A percentile compares a stretch with the other conserved stretches of the same genome.
These are phyloP conservation scores for Dictyostelium intermedium DNA, from an alignment of 78 protist species.

Conservation along the genomic window DNA sequence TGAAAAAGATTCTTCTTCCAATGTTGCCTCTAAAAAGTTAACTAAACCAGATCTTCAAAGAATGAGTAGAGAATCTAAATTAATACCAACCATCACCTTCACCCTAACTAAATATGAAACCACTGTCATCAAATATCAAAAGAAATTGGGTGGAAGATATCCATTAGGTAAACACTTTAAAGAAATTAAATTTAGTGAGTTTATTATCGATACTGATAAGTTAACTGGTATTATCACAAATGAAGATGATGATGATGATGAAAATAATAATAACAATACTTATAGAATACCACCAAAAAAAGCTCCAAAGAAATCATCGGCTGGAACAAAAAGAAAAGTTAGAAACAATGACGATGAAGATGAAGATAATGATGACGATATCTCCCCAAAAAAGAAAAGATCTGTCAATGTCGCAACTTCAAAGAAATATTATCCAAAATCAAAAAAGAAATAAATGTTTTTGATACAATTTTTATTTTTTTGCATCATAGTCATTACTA, in stretches of 20 bases:
- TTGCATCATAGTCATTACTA: too few relatives aligned
- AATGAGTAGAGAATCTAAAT: slow-evolving; percentile 35
- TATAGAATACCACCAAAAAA: background rate
- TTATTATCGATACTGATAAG: background rate
- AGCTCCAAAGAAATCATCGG: background rate
- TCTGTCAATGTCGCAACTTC: background rate
- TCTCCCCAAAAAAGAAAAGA: background rate
- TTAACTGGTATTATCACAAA: background rate
- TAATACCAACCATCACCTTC: slow-evolving; percentile 11
- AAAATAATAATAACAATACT: background rate
- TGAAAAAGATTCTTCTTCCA: background rate
- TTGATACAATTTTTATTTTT: too few relatives aligned
- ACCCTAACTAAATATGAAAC: slow-evolving; percentile 36
- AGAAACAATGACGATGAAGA: background rate
- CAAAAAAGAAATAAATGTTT: background rate
- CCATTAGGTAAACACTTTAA: slow-evolving; percentile 22
- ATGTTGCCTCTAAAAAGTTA: background rate
- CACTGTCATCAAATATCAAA: slow-evolving; percentile 30
- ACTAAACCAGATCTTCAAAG: background rate
- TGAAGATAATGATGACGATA: background rate
- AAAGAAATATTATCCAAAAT: background rate
- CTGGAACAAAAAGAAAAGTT: background rate
- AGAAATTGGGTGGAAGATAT: background rate
- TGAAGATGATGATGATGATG: background rate
- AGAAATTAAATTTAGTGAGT: slow-evolving; percentile 2